phyloP scores from a whole-genome alignment of 1,284 basidiomycete species.

The Porodaedalea pini region DNA sequence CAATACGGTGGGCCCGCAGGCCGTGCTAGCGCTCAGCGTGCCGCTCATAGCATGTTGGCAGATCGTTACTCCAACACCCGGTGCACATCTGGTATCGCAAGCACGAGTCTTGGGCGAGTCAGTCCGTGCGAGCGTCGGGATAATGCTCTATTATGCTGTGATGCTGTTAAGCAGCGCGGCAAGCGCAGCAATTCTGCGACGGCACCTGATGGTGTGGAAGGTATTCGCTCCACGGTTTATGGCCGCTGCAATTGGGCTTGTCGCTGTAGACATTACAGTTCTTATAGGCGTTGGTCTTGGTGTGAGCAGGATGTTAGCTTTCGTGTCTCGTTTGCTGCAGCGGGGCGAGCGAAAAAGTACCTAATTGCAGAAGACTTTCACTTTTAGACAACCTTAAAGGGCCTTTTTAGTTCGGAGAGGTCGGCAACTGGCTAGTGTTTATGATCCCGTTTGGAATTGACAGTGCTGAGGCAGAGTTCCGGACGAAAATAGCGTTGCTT shows the following conservation, averaged over 20 bases:
- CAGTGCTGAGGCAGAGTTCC: too few species aligned
- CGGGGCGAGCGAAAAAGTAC: background rate
- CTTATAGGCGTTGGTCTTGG: conserved; percentile 46
- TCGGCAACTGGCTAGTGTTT: too few species aligned
- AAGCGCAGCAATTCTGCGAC: conserved; percentile 72
- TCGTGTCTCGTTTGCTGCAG: background rate
- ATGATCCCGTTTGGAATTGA: too few species aligned
- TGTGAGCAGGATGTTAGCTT: conserved; percentile 26
- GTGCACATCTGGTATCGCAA: conserved; percentile 20
- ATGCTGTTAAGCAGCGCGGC: conserved; percentile 70
- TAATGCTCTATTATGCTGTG: conserved; percentile 67
- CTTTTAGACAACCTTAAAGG: too few species aligned
- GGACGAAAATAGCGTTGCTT: too few species aligned
- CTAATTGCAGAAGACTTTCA: too few species aligned
- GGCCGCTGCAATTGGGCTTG: conserved; percentile 54
- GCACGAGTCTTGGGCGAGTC: conserved; percentile 32
- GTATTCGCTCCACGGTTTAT: conserved; percentile 96
- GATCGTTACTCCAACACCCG: conserved; percentile 50
- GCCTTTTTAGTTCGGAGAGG: too few species aligned
- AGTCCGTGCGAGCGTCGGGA: conserved; percentile 54
- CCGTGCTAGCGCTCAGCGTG: conserved; percentile 60
- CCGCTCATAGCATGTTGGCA: conserved; percentile 89
- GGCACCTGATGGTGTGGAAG: conserved; percentile 99
- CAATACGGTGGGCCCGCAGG: conserved; percentile 77
- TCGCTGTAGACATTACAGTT: conserved; percentile 55